Percentiles rank a stretch among this genome's conserved stretches.
phyloP scores from a whole-genome alignment of 371 early-diverging fungal species.

The Entomophthora muscae region DNA sequence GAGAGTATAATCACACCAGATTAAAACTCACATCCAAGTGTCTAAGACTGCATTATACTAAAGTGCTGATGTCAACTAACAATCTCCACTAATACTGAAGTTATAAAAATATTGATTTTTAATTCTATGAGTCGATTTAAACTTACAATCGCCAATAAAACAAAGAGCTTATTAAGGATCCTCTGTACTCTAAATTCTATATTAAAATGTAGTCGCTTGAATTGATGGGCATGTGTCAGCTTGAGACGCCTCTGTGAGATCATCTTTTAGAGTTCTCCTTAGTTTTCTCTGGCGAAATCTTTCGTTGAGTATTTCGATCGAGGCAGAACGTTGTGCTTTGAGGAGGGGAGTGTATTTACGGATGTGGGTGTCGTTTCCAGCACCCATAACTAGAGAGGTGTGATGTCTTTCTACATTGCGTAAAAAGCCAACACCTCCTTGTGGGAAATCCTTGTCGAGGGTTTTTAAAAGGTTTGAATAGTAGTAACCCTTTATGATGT shows the following conservation, averaged over 20 bases:
- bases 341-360: not conserved
- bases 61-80: no score
- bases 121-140: no score
- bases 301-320: not conserved
- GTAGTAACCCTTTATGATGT: slow-evolving; percentile 2
- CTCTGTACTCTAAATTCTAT: no score
- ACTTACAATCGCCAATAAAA: no score
- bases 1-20: no score
- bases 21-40: no score
- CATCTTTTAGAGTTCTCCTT: not conserved
- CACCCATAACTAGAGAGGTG: not conserved
- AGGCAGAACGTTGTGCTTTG: not conserved
- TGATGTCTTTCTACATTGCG: not conserved
- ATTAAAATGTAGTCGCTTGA: no score
- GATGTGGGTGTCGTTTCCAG: not conserved
- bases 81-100: no score
- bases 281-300: not conserved
- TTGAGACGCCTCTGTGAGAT: not conserved
- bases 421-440: not conserved
- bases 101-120: no score
- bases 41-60: no score
- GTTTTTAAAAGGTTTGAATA: not conserved
- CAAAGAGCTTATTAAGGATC: no score
- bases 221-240: not conserved
- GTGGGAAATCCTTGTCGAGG: not conserved